These are phyloP conservation scores for Phytophthora cactorum DNA, from an alignment of 352 stramenopile genomes.

Conservation along the genomic window DNA sequence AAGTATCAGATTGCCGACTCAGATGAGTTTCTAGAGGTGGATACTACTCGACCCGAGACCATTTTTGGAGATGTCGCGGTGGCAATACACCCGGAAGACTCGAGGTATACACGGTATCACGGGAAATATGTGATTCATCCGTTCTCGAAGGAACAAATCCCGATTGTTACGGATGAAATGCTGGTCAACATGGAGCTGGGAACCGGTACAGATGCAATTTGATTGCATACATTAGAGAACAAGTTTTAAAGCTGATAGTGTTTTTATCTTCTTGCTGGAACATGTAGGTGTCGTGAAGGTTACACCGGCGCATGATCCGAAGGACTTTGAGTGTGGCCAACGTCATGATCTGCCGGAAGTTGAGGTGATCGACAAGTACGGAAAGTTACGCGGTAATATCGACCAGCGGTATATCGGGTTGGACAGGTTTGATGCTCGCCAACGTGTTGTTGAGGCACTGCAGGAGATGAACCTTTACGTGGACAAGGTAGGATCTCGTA, in stretches of 20 bases:
- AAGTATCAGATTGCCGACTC: slow-evolving; percentile 72
- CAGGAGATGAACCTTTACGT: slow-evolving; percentile 89
- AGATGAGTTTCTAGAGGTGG: slow-evolving; percentile 90
- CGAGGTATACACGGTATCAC: slow-evolving; percentile 95
- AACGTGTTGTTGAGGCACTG: slow-evolving; percentile 93
- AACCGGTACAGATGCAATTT: slow-evolving; percentile 88
- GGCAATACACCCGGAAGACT: slow-evolving; percentile 97
- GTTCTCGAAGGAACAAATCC: slow-evolving; percentile 90
- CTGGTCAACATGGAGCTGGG: slow-evolving; percentile 99
- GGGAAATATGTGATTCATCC: slow-evolving; percentile 96
- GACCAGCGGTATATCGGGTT: slow-evolving; percentile 91
- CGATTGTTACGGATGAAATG: slow-evolving; percentile 95
- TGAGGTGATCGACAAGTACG: slow-evolving; percentile 77
- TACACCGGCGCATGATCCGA: slow-evolving; percentile 99
- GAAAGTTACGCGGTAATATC: slow-evolving; percentile 74
- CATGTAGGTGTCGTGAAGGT: slow-evolving; percentile 90
- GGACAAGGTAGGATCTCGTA: slow-evolving; percentile 88
- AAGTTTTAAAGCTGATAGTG: not conserved
- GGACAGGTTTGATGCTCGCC: slow-evolving; percentile 95
- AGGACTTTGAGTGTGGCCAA: slow-evolving; percentile 99
- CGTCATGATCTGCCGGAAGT: slow-evolving; percentile 91
- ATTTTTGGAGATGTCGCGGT: slow-evolving; percentile 99
- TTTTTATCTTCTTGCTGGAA: not conserved
- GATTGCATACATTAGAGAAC: not conserved
- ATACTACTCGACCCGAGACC: slow-evolving; percentile 98